These are phyloP conservation scores for Syzygium malaccense DNA, from an alignment of 441 rosid species.

Conservation along the genomic window DNA sequence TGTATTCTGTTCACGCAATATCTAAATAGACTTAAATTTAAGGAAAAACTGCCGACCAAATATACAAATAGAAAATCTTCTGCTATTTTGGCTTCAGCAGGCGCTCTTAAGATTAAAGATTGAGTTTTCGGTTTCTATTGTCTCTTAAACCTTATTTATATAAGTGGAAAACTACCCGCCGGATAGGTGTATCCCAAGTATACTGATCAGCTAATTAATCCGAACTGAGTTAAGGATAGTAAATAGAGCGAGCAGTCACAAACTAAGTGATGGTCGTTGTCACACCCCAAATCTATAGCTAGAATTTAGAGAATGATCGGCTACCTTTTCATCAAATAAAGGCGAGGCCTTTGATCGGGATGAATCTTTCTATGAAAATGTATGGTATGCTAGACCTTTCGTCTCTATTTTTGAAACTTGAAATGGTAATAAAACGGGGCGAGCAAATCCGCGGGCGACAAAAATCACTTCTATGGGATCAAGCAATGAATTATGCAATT, in stretches of 20 bases:
- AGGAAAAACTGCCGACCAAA: background rate
- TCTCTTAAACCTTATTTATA: background rate
- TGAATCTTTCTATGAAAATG: background rate
- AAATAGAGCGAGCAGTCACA: background rate
- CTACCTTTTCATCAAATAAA: background rate
- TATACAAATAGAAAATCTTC: background rate
- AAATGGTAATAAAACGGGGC: background rate
- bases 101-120: background rate
- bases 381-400: background rate
- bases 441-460: background rate
- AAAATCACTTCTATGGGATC: background rate
- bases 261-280: background rate
- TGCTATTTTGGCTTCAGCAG: background rate
- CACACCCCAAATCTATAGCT: background rate
- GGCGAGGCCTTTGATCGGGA: background rate
- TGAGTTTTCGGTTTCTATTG: too few species aligned
- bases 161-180: background rate
- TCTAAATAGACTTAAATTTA: background rate
- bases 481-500: background rate
- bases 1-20: background rate
- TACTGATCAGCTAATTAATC: background rate
- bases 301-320: background rate
- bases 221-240: background rate
- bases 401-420: background rate
- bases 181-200: background rate